Conservation (phyloP, 2,329 filamentous ascomycete genomes). For the Thielaviopsis populi region DNA sequence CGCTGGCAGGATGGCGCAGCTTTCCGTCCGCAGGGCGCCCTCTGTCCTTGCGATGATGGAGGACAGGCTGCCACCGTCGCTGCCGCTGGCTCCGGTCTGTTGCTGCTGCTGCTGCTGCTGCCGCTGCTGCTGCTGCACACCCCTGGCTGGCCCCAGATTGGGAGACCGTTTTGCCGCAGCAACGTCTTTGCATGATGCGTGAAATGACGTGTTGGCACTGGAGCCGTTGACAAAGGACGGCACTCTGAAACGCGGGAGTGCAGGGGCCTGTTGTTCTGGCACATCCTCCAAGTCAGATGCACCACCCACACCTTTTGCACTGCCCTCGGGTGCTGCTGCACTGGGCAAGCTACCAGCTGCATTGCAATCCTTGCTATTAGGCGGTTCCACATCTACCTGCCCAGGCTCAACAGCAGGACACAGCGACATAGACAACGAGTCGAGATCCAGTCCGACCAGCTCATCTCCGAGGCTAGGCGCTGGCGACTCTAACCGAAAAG, state of each 20-base stretch:
- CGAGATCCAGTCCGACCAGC: not conserved
- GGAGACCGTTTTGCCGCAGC: too few relatives aligned
- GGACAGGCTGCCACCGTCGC: not conserved
- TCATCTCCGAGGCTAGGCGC: not conserved
- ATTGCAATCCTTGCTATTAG: not conserved
- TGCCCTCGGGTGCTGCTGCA: not conserved
- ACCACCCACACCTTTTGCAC: not conserved
- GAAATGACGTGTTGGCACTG: not conserved
- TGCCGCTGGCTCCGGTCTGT: not conserved
- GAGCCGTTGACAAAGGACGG: not conserved
- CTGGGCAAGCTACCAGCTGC: not conserved
- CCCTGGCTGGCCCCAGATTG: too few relatives aligned
- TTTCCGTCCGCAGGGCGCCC: not conserved
- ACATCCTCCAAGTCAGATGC: not conserved
- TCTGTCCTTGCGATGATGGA: conserved; percentile 1
- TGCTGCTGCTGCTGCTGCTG: not conserved
- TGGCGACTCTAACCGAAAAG: not conserved
- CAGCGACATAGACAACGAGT: not conserved
- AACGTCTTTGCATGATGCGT: too few relatives aligned
- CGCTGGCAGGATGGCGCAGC: not conserved
- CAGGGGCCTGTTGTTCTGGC: not conserved
- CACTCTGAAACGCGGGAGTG: not conserved
- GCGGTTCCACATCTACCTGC: not conserved
- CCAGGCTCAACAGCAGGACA: not conserved
- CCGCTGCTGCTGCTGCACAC: too few relatives aligned